Evolutionary conservation across 352 stramenopile genomes (phyloP), one percentile per base, ranked within the genome.

Genomic region (Pythium folliculosum): DNA sequence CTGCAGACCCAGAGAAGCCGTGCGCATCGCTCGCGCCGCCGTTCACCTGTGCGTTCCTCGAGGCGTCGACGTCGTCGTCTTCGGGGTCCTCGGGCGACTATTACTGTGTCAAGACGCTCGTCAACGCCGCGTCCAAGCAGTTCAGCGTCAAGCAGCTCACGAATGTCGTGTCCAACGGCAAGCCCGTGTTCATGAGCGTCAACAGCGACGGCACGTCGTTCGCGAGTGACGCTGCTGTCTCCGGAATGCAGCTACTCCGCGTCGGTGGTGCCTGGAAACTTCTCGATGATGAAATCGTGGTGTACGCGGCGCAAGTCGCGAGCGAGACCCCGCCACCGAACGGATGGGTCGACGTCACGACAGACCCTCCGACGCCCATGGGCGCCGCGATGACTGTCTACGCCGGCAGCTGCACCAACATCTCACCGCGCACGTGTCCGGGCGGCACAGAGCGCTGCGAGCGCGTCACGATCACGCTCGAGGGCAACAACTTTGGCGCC

Each of bases 401-500:
- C 7, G 61, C 73, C 13, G 80, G 80, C 16, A 70, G 66, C 43
- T 89, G 80, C 53, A 63, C 48, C 16, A 70, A 72, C 23, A 63
- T 68, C 14, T 19, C 63, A 5, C 53, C 55, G 12, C 65, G 63
- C 27, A 51, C 50, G 13, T 90, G 81, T 73, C 79, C 78, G 16
- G 47, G 52, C 10, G 60, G 49, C 47, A 88, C 81, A 3, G 71
- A 84, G 54, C 62, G 69, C 10, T 90, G 81, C 64, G 74, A 85
- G 43, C 73, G 73, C 25, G 73, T 86, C 22, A 44, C 67, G 0
- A 64, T 90, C 35, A 86, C 79, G 21, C 49, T 90, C 23, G 48
- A 54, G 3, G 81, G 81, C 27, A 77, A 77, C 37, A 90, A 90
- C 32, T 90, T 90, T 43, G 81, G 81, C 21, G 22, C 76, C 0